phyloP scores from a whole-genome alignment of 1,284 basidiomycete species.

The Apiotrichum siamense region DNA sequence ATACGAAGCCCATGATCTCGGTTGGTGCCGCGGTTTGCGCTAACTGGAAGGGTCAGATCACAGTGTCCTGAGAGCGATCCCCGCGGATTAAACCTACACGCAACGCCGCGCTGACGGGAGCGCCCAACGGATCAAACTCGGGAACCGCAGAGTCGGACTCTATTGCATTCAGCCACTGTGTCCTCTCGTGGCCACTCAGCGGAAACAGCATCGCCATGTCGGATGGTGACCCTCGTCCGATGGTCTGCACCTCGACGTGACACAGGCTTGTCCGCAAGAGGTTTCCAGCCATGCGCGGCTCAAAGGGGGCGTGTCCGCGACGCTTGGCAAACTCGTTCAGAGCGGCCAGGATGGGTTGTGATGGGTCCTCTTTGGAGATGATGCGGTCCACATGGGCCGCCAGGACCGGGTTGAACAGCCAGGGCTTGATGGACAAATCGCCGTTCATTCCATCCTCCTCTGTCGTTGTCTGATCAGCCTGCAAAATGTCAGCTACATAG shows the following conservation, averaged over 20 bases:
- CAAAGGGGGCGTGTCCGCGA: conserved; percentile 51
- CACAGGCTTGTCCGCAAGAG: conserved; percentile 60
- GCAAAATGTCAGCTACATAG: background rate
- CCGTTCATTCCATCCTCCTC: conserved; percentile 31
- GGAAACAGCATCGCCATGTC: conserved; percentile 66
- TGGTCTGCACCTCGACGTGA: conserved; percentile 58
- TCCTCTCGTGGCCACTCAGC: conserved; percentile 53
- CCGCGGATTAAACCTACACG: conserved; percentile 50
- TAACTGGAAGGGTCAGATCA: conserved; percentile 45
- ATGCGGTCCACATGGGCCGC: conserved; percentile 9
- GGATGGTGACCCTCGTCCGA: conserved; percentile 62
- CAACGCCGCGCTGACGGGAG: conserved; percentile 46
- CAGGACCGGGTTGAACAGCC: conserved; percentile 59
- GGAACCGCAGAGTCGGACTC: conserved; percentile 23
- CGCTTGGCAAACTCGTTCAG: conserved; percentile 59
- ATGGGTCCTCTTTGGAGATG: background rate
- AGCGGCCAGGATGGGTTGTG: conserved; percentile 51
- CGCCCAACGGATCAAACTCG: conserved; percentile 23
- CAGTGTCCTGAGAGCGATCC: background rate
- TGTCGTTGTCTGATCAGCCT: background rate
- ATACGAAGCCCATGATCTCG: conserved; percentile 67
- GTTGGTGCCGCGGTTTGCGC: conserved; percentile 49
- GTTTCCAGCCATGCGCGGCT: conserved; percentile 43
- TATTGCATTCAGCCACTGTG: conserved; percentile 49
- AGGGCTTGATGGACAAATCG: conserved; percentile 48